Base-by-base conservation (phyloP, 169 alveolate species). In the Plasmodium inui region DNA sequence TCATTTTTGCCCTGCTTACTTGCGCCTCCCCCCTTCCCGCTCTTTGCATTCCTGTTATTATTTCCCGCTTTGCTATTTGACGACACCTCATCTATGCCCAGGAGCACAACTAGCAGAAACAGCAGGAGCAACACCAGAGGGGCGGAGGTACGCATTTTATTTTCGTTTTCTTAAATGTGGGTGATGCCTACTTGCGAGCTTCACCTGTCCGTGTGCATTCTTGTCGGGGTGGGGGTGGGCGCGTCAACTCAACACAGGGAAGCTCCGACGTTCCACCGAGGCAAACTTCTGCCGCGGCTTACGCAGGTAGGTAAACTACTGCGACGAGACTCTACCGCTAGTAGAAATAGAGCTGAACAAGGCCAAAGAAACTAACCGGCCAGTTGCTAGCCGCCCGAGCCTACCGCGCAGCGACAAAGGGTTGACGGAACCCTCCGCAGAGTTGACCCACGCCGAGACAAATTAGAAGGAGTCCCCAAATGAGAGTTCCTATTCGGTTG, bases 21-120 rank as follows among this genome's bases (percentile, higher is more conserved):
- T 67, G 41, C 76, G 0, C 76, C 37, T 19, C 37, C 37, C 37
- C 34, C 76, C 6, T 67, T 67, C 14, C 30, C 83, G 72, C 46
- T 70, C 26, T 82, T 82, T 10, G 76, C 30, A 67, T 67, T 67
- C 76, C 37, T 67, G 7, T 67, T 67, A 67, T 80, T 57, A 50
- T 55, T 50, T 9, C 55, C 39, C 22, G 46, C 34, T 22, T 41
- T 84, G 22, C 53, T 73, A 32, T 72, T 44, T 44, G 92, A 72
- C 37, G 26, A 46, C 22, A 84, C 92, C 7, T 28, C 26, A 57
- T 73, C 41, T 72, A 50, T 70, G 70, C 46, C 79, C 57, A 74
- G 17, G 53, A 74, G 93, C 4, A 41, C 9, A 85, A 32, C 30
- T 39, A 84, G 7, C 37, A 67, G 41, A 17, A 67, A 46, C 32